Conservation (phyloP, 1,139 yeast genomes). For the Yamadazyma triangularis region DNA sequence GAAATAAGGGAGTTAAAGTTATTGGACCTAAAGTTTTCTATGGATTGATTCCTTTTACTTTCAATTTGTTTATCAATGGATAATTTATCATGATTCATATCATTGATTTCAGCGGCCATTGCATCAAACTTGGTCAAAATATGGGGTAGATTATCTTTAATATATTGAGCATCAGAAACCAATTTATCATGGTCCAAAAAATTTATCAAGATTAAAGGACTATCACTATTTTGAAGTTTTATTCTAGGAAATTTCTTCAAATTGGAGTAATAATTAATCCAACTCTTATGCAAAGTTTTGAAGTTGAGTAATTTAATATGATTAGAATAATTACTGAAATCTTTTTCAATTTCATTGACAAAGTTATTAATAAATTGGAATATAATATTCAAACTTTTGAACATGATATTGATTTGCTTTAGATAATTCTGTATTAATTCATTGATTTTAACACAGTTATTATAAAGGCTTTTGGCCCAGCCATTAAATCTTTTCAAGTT, state of each 20-base stretch:
- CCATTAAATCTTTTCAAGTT: slow-evolving; percentile 20
- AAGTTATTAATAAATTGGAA: slow-evolving; percentile 56
- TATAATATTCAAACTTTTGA: slow-evolving; percentile 52
- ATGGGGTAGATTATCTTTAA: slow-evolving; percentile 25
- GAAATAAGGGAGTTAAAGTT: neutral
- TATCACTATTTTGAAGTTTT: slow-evolving; percentile 14
- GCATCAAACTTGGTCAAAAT: slow-evolving; percentile 35
- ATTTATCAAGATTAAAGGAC: slow-evolving; percentile 16
- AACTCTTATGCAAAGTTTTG: slow-evolving; percentile 43
- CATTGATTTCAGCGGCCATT: slow-evolving; percentile 27
- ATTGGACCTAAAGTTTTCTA: slow-evolving; percentile 22
- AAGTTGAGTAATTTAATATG: slow-evolving; percentile 42
- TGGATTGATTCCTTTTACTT: slow-evolving; percentile 30
- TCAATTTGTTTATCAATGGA: slow-evolving; percentile 31
- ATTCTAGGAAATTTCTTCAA: slow-evolving; percentile 34
- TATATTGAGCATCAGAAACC: slow-evolving; percentile 17
- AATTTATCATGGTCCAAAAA: slow-evolving; percentile 24
- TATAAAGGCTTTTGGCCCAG: slow-evolving; percentile 25
- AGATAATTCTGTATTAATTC: slow-evolving; percentile 18
- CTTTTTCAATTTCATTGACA: slow-evolving; percentile 47
- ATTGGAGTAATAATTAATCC: slow-evolving; percentile 43
- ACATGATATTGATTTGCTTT: slow-evolving; percentile 34
- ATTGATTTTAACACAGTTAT: slow-evolving; percentile 16
- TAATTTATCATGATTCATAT: slow-evolving; percentile 24
- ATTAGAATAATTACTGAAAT: slow-evolving; percentile 45